These are phyloP conservation scores for Aspergillus pseudoterreus DNA, from an alignment of 2,329 filamentous ascomycete genomes.

Conservation along the genomic window DNA sequence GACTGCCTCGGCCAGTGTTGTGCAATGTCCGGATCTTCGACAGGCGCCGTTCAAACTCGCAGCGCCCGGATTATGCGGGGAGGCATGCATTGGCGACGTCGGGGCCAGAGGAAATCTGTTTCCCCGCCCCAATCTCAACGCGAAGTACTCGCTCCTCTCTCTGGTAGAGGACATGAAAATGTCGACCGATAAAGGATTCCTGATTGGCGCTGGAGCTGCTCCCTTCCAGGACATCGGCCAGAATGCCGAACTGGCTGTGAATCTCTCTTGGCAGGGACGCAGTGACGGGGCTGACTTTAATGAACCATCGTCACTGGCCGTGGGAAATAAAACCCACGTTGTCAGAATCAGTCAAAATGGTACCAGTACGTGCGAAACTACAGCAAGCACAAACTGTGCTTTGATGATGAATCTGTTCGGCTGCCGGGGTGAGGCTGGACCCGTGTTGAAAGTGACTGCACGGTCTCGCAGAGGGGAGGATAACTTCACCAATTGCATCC, in stretches of 20 bases:
- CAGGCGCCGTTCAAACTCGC: not conserved
- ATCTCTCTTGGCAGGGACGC: slow-evolving; percentile 30
- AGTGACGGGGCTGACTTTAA: not conserved
- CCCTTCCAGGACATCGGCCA: slow-evolving; percentile 40
- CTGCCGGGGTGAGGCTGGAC: slow-evolving; percentile 30
- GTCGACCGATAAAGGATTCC: slow-evolving; percentile 24
- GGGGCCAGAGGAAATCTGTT: slow-evolving; percentile 44
- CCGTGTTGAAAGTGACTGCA: slow-evolving; percentile 36
- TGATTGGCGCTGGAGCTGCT: slow-evolving; percentile 44
- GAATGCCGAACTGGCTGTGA: slow-evolving; percentile 44
- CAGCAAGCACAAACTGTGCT: slow-evolving; percentile 31
- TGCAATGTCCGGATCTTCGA: not conserved
- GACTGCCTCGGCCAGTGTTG: not conserved
- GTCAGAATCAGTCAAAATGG: not conserved
- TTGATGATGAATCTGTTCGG: slow-evolving; percentile 46
- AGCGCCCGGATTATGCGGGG: slow-evolving; percentile 39
- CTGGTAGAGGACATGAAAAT: slow-evolving; percentile 38
- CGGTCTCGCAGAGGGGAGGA: slow-evolving; percentile 16
- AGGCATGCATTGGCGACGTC: slow-evolving; percentile 41
- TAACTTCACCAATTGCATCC: not conserved
- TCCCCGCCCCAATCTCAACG: slow-evolving; percentile 32
- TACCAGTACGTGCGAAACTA: slow-evolving; percentile 8
- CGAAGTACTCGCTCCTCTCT: slow-evolving; percentile 13
- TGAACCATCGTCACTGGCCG: not conserved
- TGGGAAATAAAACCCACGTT: not conserved